Conservation (phyloP, 2,329 filamentous ascomycete species). For the Microcyclospora tardicrescens region DNA sequence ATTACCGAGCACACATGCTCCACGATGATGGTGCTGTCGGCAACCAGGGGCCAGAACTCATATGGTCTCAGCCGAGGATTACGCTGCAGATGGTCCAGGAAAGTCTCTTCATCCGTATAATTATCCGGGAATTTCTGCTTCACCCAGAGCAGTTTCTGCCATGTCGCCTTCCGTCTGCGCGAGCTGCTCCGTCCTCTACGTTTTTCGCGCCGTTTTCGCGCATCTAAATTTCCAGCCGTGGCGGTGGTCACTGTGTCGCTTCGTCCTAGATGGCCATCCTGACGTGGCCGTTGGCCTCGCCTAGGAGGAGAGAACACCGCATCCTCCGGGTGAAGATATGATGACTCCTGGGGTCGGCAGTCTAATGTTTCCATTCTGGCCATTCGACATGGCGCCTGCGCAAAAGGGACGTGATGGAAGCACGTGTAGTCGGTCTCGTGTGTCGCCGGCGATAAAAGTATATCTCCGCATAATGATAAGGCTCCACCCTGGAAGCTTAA, state of each 20-base stretch:
- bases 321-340: constrained; percentile 56
- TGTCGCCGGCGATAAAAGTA: no score
- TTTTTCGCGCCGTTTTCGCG: constrained; percentile 30
- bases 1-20: constrained; percentile 92
- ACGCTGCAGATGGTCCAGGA: constrained; percentile 86
- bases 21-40: constrained; percentile 89
- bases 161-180: constrained; percentile 57
- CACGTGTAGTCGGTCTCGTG: no score
- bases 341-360: no score
- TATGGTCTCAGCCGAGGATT: constrained; percentile 91
- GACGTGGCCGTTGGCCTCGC: constrained; percentile 11
- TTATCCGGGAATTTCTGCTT: constrained; percentile 98
- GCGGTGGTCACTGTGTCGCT: constrained; percentile 18
- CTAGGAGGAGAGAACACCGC: constrained; percentile 59
- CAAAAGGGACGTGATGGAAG: no score
- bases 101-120: constrained; percentile 93
- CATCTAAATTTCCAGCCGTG: constrained; percentile 9
- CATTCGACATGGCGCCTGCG: no score
- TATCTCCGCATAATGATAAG: no score
- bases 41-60: constrained; percentile 94
- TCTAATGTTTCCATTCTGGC: no score
- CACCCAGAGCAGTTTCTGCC: constrained; percentile 97
- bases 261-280: constrained; percentile 17
- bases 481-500: no score
- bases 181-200: constrained; percentile 49